A percentile compares a stretch with the other conserved stretches of the same genome.
phyloP scores from a whole-genome alignment of 2,329 filamentous ascomycete genomes.

The Fulvia fulva region DNA sequence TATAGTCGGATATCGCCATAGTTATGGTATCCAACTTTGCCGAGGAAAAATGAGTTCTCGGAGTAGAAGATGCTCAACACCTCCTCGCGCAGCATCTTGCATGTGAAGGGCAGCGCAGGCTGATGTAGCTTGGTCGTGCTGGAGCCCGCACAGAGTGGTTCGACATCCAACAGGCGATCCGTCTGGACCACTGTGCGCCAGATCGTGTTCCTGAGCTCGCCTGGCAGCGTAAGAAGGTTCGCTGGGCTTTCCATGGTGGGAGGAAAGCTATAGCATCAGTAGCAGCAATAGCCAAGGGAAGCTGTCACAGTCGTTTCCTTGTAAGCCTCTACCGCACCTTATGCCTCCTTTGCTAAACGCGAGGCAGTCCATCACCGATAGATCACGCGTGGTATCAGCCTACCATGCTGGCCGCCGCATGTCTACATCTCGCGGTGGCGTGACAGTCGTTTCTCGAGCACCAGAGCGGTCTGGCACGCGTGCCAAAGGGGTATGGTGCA shows the following conservation, averaged over 20 bases:
- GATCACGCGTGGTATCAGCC: background rate
- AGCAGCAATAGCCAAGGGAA: background rate
- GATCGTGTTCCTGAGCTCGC: conserved; percentile 18
- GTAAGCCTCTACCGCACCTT: background rate
- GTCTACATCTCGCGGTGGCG: background rate
- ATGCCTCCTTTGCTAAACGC: too few relatives aligned
- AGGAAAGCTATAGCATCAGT: background rate
- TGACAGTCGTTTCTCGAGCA: background rate
- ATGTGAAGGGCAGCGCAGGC: conserved; percentile 17
- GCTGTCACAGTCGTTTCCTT: too few relatives aligned
- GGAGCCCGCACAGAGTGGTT: conserved; percentile 12
- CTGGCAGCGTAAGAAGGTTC: conserved; percentile 3
- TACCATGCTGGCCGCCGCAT: background rate
- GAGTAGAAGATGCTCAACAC: conserved; percentile 22
- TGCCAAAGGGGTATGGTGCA: too few relatives aligned
- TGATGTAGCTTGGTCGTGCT: conserved; percentile 13
- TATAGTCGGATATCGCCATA: conserved; percentile 13
- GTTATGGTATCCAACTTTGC: conserved; percentile 19
- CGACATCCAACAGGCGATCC: conserved; percentile 8
- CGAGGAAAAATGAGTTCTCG: conserved; percentile 20
- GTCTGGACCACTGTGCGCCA: conserved; percentile 14
- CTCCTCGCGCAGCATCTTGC: conserved; percentile 15
- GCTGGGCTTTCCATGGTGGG: background rate
- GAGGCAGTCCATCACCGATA: background rate
- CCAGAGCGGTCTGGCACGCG: background rate